A percentile compares a stretch with the other conserved stretches of the same genome.
phyloP scores from a whole-genome alignment of 2,329 filamentous ascomycete genomes.

The Colletotrichum sp. region DNA sequence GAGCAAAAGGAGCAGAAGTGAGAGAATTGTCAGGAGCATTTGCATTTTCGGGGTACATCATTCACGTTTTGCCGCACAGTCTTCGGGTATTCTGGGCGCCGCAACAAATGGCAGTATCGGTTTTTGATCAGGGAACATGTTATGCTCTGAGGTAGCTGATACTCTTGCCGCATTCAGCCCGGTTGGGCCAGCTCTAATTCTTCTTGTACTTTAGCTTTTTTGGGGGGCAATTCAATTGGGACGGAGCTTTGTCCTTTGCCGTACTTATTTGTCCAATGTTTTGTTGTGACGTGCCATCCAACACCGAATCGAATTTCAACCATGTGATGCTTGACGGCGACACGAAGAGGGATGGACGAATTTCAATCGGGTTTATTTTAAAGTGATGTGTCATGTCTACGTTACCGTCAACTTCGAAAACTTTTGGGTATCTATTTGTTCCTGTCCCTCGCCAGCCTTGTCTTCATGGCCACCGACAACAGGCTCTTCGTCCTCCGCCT shows the following conservation, averaged over 20 bases:
- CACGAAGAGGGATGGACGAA: not conserved
- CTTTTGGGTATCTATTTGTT: slow-evolving; percentile 22
- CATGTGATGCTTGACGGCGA: not conserved
- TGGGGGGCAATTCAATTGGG: slow-evolving; percentile 22
- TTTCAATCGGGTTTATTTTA: not conserved
- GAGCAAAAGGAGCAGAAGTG: slow-evolving; percentile 16
- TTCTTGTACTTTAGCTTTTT: slow-evolving; percentile 46
- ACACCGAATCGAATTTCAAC: not conserved
- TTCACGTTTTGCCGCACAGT: slow-evolving; percentile 2
- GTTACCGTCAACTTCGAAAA: slow-evolving; percentile 18
- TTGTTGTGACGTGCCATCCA: not conserved
- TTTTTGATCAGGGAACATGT: slow-evolving; percentile 36
- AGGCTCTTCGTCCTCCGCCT: slow-evolving; percentile 28
- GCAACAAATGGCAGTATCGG: slow-evolving; percentile 21
- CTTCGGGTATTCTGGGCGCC: slow-evolving; percentile 8
- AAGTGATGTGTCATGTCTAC: not conserved
- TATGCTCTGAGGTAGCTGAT: slow-evolving; percentile 40
- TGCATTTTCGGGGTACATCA: slow-evolving; percentile 21
- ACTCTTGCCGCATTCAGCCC: slow-evolving; percentile 33
- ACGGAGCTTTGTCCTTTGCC: slow-evolving; percentile 11
- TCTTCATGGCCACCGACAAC: slow-evolving; percentile 21
- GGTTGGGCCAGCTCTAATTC: slow-evolving; percentile 35
- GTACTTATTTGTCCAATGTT: not conserved
- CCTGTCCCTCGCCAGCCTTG: slow-evolving; percentile 25
- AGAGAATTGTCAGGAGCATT: slow-evolving; percentile 13